These are phyloP conservation scores for Priceomyces castillae DNA, from an alignment of 805 yeast genomes.

Conservation along the genomic window DNA sequence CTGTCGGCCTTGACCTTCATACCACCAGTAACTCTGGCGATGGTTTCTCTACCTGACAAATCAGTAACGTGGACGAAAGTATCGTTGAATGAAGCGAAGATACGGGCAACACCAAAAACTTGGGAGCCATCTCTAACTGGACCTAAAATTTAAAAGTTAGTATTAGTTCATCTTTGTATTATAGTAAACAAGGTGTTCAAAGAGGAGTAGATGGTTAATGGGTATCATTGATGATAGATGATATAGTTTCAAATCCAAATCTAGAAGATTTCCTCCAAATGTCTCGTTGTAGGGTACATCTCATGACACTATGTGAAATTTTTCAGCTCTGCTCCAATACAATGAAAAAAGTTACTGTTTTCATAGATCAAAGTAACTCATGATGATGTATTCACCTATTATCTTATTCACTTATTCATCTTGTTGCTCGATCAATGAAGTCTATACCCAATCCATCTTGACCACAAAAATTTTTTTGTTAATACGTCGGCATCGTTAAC, in stretches of 20 bases:
- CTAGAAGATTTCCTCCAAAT: too few species aligned
- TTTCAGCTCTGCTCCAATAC: neutral
- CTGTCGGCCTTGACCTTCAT: constrained; percentile 99
- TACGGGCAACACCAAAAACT: constrained; percentile 99
- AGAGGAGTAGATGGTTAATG: too few species aligned
- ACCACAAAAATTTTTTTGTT: neutral
- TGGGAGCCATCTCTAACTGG: constrained; percentile 89
- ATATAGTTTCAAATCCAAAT: neutral
- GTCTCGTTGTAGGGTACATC: too few species aligned
- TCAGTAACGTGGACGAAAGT: constrained; percentile 99
- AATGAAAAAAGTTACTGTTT: neutral
- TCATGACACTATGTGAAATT: neutral
- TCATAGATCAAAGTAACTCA: neutral
- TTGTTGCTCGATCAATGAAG: neutral
- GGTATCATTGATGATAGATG: neutral
- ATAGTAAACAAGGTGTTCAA: too few species aligned
- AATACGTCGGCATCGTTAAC: neutral
- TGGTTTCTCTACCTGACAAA: constrained; percentile 99
- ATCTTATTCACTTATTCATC: too few species aligned
- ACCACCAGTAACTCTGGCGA: constrained; percentile 99
- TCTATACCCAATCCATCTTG: neutral
- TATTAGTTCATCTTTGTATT: neutral
- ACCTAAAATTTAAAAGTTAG: constrained; percentile 7
- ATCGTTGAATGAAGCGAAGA: constrained; percentile 99
- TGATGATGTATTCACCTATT: too few species aligned